These are phyloP conservation scores for Pythium sp. DNA, from an alignment of 352 stramenopile genomes.

Conservation along the genomic window DNA sequence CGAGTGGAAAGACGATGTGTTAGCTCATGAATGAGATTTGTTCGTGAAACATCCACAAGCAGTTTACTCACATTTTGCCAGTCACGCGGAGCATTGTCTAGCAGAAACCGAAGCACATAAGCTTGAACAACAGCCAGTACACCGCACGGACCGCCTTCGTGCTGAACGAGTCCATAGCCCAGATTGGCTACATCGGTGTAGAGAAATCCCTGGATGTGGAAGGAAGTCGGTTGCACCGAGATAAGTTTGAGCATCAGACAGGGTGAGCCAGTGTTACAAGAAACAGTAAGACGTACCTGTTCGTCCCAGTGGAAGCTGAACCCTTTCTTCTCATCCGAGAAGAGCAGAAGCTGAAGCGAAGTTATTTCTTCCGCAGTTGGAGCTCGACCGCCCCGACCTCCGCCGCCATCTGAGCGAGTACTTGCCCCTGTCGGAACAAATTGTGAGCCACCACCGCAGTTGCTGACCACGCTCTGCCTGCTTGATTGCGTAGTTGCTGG, in stretches of 20 bases:
- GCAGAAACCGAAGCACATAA: conserved; percentile 84
- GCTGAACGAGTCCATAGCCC: conserved; percentile 90
- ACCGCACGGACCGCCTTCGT: conserved; percentile 93
- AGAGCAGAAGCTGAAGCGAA: conserved; percentile 56
- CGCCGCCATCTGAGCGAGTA: neutral
- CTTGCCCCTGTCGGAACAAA: neutral
- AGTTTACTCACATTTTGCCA: conserved; percentile 65
- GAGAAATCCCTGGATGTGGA: conserved; percentile 51
- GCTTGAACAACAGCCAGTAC: conserved; percentile 93
- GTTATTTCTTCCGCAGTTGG: conserved; percentile 41
- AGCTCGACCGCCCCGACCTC: conserved; percentile 12
- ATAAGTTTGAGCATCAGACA: neutral
- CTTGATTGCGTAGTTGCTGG: neutral
- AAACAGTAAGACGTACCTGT: conserved; percentile 31
- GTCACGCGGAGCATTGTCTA: conserved; percentile 32
- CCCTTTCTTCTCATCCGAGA: conserved; percentile 44
- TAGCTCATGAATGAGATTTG: neutral
- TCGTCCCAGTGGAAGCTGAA: conserved; percentile 74
- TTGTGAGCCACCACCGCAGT: neutral
- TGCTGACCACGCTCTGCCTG: neutral
- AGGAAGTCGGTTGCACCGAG: neutral
- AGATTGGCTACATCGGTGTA: conserved; percentile 50
- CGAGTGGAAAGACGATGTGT: neutral
- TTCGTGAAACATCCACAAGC: neutral
- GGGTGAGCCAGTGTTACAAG: neutral